Percentiles rank a stretch among this genome's conserved stretches.
Evolutionary conservation across 352 stramenopile species (phyloP).

Genomic region (Phytophthora meadii): DNA sequence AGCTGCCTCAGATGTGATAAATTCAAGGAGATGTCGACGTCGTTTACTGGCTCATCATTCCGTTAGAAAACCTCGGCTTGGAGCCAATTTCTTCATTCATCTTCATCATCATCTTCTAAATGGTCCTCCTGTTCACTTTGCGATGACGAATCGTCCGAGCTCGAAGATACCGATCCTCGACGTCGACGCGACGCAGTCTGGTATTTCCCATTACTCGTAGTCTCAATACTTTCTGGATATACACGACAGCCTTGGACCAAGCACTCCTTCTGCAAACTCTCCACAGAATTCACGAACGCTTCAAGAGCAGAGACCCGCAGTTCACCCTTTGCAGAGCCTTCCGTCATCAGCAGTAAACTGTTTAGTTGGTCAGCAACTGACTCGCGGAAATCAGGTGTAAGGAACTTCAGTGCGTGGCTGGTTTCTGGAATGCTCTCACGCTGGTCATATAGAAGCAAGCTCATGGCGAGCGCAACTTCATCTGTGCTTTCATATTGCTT

Average conservation of each 20-base stretch:
- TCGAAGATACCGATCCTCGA: constrained; percentile 36
- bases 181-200: constrained; percentile 23
- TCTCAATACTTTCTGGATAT: constrained; percentile 37
- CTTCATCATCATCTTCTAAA: constrained; percentile 41
- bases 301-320: constrained; percentile 37
- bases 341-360: constrained; percentile 30
- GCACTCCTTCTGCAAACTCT: constrained; percentile 42
- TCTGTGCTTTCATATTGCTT: constrained; percentile 7
- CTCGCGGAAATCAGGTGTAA: constrained; percentile 48
- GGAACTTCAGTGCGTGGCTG: constrained; percentile 39
- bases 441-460: constrained; percentile 44
- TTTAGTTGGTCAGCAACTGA: constrained; percentile 54
- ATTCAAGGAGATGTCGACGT: no score
- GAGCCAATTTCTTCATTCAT: constrained; percentile 30
- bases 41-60: no score
- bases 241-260: constrained; percentile 46
- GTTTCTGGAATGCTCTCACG: constrained; percentile 34
- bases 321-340: constrained; percentile 5
- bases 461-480: constrained; percentile 40
- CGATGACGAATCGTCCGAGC: constrained; percentile 47
- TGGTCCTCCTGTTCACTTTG: constrained; percentile 39
- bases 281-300: constrained; percentile 45
- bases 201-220: constrained; percentile 25
- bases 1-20: no score
- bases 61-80: neutral